phyloP scores from a whole-genome alignment of 148 eudicot genomes.

The Rhododendron griersonianum region DNA sequence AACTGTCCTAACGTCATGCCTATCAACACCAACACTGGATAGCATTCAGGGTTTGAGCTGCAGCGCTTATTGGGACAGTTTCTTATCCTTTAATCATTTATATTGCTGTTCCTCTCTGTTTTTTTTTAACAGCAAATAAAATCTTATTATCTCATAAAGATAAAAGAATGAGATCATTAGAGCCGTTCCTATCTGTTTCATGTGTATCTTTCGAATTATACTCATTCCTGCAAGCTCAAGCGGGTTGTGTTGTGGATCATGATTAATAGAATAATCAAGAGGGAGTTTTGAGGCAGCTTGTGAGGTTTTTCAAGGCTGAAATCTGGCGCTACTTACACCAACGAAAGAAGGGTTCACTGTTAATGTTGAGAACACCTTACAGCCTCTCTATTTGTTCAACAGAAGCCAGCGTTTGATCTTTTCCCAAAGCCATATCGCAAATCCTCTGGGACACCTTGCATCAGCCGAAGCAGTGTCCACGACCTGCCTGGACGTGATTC shows the following conservation, averaged over 20 bases:
- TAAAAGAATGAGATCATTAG: too few species aligned
- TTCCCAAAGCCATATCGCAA: conserved; percentile 11
- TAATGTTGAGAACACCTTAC: background rate
- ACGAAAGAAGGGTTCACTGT: background rate
- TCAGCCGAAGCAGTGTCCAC: background rate
- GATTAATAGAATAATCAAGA: background rate
- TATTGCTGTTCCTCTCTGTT: background rate
- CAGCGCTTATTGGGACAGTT: background rate
- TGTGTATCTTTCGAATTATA: background rate
- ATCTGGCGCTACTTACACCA: background rate
- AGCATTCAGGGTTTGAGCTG: background rate
- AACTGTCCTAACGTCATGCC: conserved; percentile 34
- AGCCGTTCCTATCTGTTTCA: too few species aligned
- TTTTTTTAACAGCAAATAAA: too few species aligned
- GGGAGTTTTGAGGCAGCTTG: background rate
- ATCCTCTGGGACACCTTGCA: background rate
- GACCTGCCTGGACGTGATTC: background rate
- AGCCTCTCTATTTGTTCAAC: conserved; percentile 2
- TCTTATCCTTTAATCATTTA: background rate
- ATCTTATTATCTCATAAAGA: too few species aligned
- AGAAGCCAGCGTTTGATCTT: conserved; percentile 2
- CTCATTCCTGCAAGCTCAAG: background rate
- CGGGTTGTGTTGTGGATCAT: conserved; percentile 8
- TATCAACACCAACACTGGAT: background rate
- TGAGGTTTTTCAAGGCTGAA: background rate